Evolutionary conservation across 768 basidiomycete species (phyloP).

Genomic region (Leucogyrophana mollusca): DNA sequence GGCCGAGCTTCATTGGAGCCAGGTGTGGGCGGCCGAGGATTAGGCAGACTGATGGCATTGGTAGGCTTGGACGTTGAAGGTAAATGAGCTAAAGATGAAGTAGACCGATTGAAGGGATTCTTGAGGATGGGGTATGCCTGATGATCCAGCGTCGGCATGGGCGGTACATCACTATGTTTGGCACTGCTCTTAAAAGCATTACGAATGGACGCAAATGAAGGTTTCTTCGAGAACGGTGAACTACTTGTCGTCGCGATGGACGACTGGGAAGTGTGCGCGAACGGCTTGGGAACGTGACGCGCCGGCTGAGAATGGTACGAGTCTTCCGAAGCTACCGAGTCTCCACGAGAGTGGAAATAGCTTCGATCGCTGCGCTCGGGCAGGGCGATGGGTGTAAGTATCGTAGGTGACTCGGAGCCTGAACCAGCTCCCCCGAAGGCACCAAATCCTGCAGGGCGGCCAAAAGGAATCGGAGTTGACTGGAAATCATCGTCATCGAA

Average conservation of each 20-base stretch:
- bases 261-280: slow-evolving; percentile 70
- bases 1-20: slow-evolving; percentile 43
- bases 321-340: slow-evolving; percentile 77
- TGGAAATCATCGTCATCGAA: slow-evolving; percentile 75
- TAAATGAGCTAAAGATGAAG: slow-evolving; percentile 63
- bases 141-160: slow-evolving; percentile 70
- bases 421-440: slow-evolving; percentile 40
- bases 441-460: slow-evolving; percentile 53
- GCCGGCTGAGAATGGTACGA: slow-evolving; percentile 62
- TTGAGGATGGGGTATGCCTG: slow-evolving; percentile 70
- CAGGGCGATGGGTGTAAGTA: slow-evolving; percentile 47
- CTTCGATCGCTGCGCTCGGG: slow-evolving; percentile 49
- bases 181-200: slow-evolving; percentile 77
- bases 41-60: slow-evolving; percentile 48
- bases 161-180: slow-evolving; percentile 64
- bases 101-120: slow-evolving; percentile 82
- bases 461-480: slow-evolving; percentile 67
- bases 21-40: slow-evolving; percentile 61
- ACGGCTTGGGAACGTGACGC: slow-evolving; percentile 46
- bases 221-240: slow-evolving; percentile 72
- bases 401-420: slow-evolving; percentile 67
- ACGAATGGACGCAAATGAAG: slow-evolving; percentile 83
- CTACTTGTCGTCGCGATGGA: slow-evolving; percentile 56
- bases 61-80: slow-evolving; percentile 38
- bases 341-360: slow-evolving; percentile 77